A percentile compares a stretch with the other conserved stretches of the same genome.
Conservation (phyloP, 768 basidiomycete genomes). For the Sarcodon sp. region DNA sequence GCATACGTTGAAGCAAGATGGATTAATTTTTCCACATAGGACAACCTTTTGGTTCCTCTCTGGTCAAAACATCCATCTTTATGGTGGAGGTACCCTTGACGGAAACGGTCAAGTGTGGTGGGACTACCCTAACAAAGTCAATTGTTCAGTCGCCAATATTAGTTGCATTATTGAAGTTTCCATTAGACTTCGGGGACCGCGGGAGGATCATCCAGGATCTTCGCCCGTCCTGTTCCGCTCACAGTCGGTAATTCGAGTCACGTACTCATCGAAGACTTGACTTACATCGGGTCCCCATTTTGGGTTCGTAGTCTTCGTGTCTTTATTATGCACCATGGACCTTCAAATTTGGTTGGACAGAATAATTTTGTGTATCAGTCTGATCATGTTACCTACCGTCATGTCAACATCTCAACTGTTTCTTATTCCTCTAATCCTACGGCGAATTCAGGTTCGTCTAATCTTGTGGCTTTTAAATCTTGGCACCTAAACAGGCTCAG, state of each 20-base stretch:
- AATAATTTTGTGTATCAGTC: constrained; percentile 30
- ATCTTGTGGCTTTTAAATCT: not conserved
- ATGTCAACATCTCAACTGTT: constrained; percentile 21
- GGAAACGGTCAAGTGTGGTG: constrained; percentile 33
- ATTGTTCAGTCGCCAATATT: constrained; percentile 1
- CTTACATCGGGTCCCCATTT: constrained; percentile 25
- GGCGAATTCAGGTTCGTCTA: constrained; percentile 19
- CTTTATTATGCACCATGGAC: not conserved
- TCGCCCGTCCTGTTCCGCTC: constrained; percentile 30
- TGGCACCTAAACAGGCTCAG: constrained; percentile 6
- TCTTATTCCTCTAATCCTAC: constrained; percentile 22
- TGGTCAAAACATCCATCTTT: constrained; percentile 21
- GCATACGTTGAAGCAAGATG: not conserved
- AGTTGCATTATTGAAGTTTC: not conserved
- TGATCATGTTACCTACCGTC: constrained; percentile 25
- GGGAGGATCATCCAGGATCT: constrained; percentile 26
- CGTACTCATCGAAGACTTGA: constrained; percentile 26
- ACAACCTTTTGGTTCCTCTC: constrained; percentile 28
- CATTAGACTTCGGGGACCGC: constrained; percentile 23
- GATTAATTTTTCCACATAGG: constrained; percentile 7
- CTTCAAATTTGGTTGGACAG: constrained; percentile 1
- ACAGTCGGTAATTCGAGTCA: constrained; percentile 28
- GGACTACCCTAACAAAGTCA: constrained; percentile 14
- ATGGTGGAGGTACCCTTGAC: constrained; percentile 34
- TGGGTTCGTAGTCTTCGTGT: constrained; percentile 18